Evolutionary conservation across 345 rosid genomes (phyloP).

Genomic region (Citrus maxima): DNA sequence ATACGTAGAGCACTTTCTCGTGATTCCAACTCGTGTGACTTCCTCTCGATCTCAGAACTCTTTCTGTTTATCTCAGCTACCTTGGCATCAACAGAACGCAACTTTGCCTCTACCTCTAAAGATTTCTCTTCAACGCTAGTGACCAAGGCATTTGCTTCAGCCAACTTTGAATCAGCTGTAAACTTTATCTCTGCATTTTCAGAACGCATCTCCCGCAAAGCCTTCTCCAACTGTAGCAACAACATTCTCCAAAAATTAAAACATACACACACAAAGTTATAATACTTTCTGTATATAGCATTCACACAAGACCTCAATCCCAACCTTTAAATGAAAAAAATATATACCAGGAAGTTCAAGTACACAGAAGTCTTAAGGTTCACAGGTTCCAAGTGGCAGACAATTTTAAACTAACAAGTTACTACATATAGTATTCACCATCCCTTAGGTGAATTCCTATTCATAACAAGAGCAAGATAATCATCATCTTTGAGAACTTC

Average conservation of each 20-base stretch:
- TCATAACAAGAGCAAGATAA: background rate
- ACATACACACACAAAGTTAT: background rate
- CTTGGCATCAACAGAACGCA: constrained; percentile 80
- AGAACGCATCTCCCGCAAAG: constrained; percentile 76
- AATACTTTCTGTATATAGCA: background rate
- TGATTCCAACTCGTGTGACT: constrained; percentile 67
- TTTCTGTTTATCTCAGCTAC: constrained; percentile 94
- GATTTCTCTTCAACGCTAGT: constrained; percentile 80
- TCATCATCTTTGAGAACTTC: background rate
- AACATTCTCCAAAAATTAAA: constrained; percentile 14
- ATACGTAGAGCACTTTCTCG: constrained; percentile 60
- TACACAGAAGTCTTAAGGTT: background rate
- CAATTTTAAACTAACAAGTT: background rate
- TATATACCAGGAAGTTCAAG: background rate
- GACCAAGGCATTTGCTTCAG: constrained; percentile 83
- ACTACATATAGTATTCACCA: background rate
- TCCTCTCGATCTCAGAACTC: constrained; percentile 78
- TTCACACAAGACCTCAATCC: background rate
- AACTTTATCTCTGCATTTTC: constrained; percentile 91
- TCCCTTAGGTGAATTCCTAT: background rate
- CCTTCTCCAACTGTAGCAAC: constrained; percentile 71
- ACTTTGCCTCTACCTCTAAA: constrained; percentile 75
- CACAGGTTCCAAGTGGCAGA: background rate
- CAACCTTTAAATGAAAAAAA: background rate
- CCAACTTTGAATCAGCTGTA: constrained; percentile 83